Evolutionary conservation across 495 filamentous ascomycete genomes (phyloP).

Genomic region (Xylaria castorea): DNA sequence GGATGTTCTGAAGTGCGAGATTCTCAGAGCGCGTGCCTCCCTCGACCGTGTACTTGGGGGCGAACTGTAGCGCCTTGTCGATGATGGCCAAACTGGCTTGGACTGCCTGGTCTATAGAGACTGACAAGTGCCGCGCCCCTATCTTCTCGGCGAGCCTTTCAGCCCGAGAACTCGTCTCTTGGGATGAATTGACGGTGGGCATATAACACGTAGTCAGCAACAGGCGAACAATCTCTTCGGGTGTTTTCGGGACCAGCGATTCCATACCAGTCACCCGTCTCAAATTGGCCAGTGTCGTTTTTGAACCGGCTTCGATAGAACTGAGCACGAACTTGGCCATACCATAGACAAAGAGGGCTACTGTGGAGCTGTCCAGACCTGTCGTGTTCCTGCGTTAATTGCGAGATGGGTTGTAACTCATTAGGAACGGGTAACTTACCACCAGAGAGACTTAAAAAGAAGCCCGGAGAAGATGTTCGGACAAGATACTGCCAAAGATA

Average conservation of each 20-base stretch:
- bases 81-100: conserved; percentile 17
- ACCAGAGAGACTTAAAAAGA: conserved; percentile 31
- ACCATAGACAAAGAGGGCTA: conserved; percentile 60
- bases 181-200: background rate
- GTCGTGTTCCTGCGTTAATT: too few species aligned
- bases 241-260: conserved; percentile 65
- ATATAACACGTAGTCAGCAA: conserved; percentile 13
- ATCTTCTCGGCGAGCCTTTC: conserved; percentile 19
- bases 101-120: conserved; percentile 21
- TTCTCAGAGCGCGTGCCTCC: conserved; percentile 60
- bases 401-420: too few species aligned
- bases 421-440: background rate
- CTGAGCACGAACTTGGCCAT: conserved; percentile 66
- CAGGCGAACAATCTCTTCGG: conserved; percentile 7
- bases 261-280: conserved; percentile 66
- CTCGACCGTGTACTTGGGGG: conserved; percentile 63
- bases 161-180: conserved; percentile 12
- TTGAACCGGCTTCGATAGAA: conserved; percentile 29
- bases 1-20: conserved; percentile 81
- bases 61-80: conserved; percentile 17
- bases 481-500: conserved; percentile 33
- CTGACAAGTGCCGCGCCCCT: conserved; percentile 21
- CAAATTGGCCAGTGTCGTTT: conserved; percentile 37
- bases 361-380: conserved; percentile 29
- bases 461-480: conserved; percentile 28